Conservation (phyloP, 2,329 filamentous ascomycete species). For the Hymenotorrendiella dingleyae region DNA sequence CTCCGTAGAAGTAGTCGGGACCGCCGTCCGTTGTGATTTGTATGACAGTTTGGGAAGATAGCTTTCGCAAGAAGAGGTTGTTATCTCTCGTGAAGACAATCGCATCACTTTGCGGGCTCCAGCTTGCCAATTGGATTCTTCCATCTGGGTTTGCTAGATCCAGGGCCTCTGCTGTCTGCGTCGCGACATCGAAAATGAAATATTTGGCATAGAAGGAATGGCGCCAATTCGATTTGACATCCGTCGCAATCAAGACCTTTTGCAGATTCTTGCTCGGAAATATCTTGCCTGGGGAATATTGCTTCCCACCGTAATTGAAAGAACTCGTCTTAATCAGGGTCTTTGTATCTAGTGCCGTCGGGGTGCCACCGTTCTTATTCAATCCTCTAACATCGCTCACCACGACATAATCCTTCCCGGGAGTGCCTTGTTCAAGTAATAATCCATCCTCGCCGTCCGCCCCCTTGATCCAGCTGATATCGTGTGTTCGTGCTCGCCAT, state of each 20-base stretch:
- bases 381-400: conserved; percentile 75
- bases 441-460: conserved; percentile 76
- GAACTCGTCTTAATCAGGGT: conserved; percentile 67
- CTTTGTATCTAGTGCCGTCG: conserved; percentile 44
- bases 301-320: conserved; percentile 55
- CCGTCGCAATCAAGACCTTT: conserved; percentile 76
- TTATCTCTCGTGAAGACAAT: conserved; percentile 88
- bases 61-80: conserved; percentile 76
- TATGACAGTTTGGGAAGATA: conserved; percentile 36
- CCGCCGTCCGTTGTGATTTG: conserved; percentile 85
- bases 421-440: conserved; percentile 64
- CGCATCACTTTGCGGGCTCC: conserved; percentile 83
- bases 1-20: conserved; percentile 83
- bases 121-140: conserved; percentile 75
- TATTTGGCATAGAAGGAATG: conserved; percentile 83
- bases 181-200: conserved; percentile 86
- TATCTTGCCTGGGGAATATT: conserved; percentile 52
- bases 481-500: conserved; percentile 59
- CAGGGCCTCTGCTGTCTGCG: conserved; percentile 70
- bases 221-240: conserved; percentile 73
- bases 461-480: conserved; percentile 71
- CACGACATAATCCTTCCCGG: conserved; percentile 68
- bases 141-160: conserved; percentile 61
- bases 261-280: conserved; percentile 79
- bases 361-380: conserved; percentile 33